These are phyloP conservation scores for Fusarium zealandicum DNA, from an alignment of 2,329 filamentous ascomycete species.

Conservation along the genomic window DNA sequence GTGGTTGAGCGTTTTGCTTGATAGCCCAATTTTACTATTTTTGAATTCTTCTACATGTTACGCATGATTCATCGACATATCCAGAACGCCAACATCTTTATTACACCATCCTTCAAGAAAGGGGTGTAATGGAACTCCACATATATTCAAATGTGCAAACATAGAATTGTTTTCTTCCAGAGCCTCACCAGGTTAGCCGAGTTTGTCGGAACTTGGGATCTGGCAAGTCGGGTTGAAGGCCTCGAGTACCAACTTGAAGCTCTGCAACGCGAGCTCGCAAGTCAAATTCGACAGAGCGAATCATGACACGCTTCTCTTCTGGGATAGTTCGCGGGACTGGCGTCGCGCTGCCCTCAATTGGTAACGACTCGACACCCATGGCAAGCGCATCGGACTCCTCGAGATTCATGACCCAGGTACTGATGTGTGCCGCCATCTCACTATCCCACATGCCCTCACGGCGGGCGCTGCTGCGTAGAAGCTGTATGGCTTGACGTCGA, in stretches of 20 bases:
- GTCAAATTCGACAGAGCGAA: slow-evolving; percentile 64
- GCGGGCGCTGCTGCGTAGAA: slow-evolving; percentile 65
- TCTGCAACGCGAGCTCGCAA: slow-evolving; percentile 58
- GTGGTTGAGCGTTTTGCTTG: not conserved
- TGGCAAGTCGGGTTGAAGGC: slow-evolving; percentile 53
- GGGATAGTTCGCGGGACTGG: slow-evolving; percentile 49
- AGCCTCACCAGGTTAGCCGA: slow-evolving; percentile 56
- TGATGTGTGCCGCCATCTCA: slow-evolving; percentile 62
- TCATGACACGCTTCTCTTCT: slow-evolving; percentile 63
- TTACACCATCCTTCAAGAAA: not conserved
- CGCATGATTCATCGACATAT: not conserved
- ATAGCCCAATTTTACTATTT: no score
- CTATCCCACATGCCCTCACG: slow-evolving; percentile 76
- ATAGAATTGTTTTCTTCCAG: not conserved
- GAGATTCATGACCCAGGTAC: slow-evolving; percentile 61
- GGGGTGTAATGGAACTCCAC: not conserved
- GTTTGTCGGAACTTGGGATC: slow-evolving; percentile 58
- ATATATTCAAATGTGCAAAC: not conserved
- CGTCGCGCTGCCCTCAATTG: slow-evolving; percentile 9
- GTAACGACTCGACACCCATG: slow-evolving; percentile 23
- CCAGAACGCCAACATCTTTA: not conserved
- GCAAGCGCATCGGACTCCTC: slow-evolving; percentile 57
- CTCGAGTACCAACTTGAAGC: slow-evolving; percentile 62
- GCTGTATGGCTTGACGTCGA: slow-evolving; percentile 66
- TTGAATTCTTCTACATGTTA: not conserved